Evolutionary conservation across 176 grass and related monocot genomes (phyloP).

Genomic region (Triticum turgidum): DNA sequence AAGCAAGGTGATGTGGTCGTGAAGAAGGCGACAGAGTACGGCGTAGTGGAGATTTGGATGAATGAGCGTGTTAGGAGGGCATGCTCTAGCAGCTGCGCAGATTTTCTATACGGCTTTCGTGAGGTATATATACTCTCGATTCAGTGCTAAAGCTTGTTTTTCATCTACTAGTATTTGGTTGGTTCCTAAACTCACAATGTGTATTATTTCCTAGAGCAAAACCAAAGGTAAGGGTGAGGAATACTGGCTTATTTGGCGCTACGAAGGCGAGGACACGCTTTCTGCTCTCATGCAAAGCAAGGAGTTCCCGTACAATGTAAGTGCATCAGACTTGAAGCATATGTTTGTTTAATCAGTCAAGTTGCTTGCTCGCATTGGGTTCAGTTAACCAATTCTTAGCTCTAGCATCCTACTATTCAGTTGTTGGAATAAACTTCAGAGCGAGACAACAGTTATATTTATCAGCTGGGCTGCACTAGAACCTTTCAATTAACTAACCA

Average conservation of each 20-base stretch:
- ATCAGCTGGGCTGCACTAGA: not conserved
- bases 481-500: not conserved
- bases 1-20: conserved; percentile 90
- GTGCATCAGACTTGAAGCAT: conserved; percentile 23
- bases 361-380: not conserved
- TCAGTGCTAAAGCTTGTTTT: not conserved
- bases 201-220: conserved; percentile 60
- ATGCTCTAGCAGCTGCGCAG: conserved; percentile 77
- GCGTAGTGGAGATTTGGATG: conserved; percentile 98
- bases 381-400: not conserved
- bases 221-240: conserved; percentile 81
- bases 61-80: conserved; percentile 87
- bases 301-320: conserved; percentile 99
- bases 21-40: conserved; percentile 98
- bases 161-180: not conserved
- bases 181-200: not conserved
- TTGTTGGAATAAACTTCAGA: conserved; percentile 7
- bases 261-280: conserved; percentile 84
- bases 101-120: conserved; percentile 93
- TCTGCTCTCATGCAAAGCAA: conserved; percentile 89
- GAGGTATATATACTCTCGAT: conserved; percentile 55
- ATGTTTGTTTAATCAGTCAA: not conserved
- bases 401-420: not conserved
- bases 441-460: not conserved
- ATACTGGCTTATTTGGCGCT: conserved; percentile 93